Conservation (phyloP, 2,329 filamentous ascomycete genomes). For the Fusarium pilosicola region DNA sequence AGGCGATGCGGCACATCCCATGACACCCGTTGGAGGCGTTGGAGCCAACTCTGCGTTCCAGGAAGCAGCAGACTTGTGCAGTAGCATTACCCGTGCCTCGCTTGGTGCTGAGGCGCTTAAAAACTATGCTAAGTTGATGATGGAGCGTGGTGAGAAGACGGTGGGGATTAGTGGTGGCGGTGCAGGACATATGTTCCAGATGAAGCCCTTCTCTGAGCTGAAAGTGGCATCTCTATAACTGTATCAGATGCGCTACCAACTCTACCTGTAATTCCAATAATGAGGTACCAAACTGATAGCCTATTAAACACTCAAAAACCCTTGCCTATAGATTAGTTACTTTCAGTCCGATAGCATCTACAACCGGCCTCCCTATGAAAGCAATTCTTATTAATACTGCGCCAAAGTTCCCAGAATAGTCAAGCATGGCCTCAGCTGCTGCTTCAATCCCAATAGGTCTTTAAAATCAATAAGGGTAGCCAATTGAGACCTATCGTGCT, state of each 20-base stretch:
- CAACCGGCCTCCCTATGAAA: rapidly evolving
- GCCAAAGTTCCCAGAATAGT: rapidly evolving
- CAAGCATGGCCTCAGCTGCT: rapidly evolving
- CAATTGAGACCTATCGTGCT: rapidly evolving
- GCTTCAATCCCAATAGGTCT: rapidly evolving
- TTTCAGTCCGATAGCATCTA: rapidly evolving
- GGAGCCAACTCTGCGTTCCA: not conserved
- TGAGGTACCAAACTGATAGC: rapidly evolving
- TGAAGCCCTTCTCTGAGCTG: not conserved
- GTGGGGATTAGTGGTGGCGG: not conserved
- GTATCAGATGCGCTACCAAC: not conserved
- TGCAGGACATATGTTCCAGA: not conserved
- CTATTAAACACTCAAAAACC: rapidly evolving
- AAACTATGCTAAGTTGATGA: not conserved
- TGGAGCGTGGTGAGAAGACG: not conserved
- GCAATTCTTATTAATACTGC: rapidly evolving
- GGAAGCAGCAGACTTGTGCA: not conserved
- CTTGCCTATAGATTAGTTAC: rapidly evolving
- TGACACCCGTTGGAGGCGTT: not conserved
- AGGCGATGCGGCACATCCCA: not conserved
- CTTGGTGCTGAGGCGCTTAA: not conserved
- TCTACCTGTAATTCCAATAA: rapidly evolving
- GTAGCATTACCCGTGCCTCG: rapidly evolving
- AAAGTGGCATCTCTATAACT: not conserved
- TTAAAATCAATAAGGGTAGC: too few species aligned